Conservation (phyloP, 2,329 filamentous ascomycete species). For the Fusarium sp. region DNA sequence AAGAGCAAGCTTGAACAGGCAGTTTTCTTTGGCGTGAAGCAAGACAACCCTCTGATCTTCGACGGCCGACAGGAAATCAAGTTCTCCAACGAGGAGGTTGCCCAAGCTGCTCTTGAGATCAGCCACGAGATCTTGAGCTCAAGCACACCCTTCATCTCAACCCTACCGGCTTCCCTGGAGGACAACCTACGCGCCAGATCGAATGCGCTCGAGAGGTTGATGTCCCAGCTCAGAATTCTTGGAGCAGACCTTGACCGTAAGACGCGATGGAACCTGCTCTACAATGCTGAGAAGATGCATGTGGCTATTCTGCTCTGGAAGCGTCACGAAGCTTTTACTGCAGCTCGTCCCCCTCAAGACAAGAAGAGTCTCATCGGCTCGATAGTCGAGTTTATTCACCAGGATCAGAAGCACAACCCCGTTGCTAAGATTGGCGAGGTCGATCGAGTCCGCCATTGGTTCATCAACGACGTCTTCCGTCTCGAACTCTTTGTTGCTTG, state of each 20-base stretch:
- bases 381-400: conserved; percentile 80
- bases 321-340: conserved; percentile 77
- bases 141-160: conserved; percentile 78
- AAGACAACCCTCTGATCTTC: conserved; percentile 90
- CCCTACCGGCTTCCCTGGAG: conserved; percentile 80
- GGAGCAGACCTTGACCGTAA: conserved; percentile 74
- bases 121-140: conserved; percentile 87
- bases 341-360: conserved; percentile 67
- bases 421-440: conserved; percentile 75
- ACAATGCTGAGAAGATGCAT: conserved; percentile 89
- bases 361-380: conserved; percentile 79
- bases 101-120: conserved; percentile 80
- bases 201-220: conserved; percentile 80
- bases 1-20: conserved; percentile 94
- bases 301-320: conserved; percentile 85
- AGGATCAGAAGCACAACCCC: conserved; percentile 78
- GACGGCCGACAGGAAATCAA: conserved; percentile 73
- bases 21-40: conserved; percentile 87
- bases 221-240: conserved; percentile 75
- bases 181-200: conserved; percentile 81
- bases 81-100: conserved; percentile 78
- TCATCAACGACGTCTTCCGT: conserved; percentile 79
- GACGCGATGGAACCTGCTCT: conserved; percentile 84
- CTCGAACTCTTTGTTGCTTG: conserved; percentile 83
- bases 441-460: conserved; percentile 87